Percentiles rank a stretch among this genome's conserved stretches.
phyloP scores from a whole-genome alignment of 1,284 basidiomycete genomes.

The Cronartium quercuum region DNA sequence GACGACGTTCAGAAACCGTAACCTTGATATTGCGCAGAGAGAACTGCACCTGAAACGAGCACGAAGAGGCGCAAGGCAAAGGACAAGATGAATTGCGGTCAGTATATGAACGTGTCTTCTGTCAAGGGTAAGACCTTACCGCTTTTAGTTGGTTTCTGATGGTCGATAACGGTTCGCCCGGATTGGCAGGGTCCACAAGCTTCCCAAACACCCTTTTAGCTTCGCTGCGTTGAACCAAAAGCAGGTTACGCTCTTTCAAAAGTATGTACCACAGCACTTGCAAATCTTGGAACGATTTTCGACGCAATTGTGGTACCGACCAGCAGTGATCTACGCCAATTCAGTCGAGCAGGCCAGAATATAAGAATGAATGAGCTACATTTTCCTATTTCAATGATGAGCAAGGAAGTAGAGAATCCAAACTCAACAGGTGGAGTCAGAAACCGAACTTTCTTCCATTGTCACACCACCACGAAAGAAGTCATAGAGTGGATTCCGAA shows the following conservation, averaged over 20 bases:
- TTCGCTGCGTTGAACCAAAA: conserved; percentile 79
- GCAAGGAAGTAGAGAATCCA: neutral
- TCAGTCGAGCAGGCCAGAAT: too few relatives aligned
- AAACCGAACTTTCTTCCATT: conserved; percentile 26
- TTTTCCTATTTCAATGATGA: neutral
- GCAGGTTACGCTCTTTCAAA: conserved; percentile 74
- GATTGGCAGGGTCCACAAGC: conserved; percentile 33
- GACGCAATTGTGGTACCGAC: conserved; percentile 72
- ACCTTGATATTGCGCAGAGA: conserved; percentile 38
- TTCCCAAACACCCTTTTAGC: conserved; percentile 55
- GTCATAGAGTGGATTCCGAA: conserved; percentile 31
- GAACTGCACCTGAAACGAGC: conserved; percentile 15
- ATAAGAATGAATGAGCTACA: too few relatives aligned
- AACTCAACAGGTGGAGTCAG: conserved; percentile 30
- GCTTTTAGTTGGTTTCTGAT: conserved; percentile 29
- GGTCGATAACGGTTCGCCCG: conserved; percentile 36
- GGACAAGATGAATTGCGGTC: neutral
- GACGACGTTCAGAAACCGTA: conserved; percentile 33
- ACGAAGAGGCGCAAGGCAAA: neutral
- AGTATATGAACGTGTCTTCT: neutral
- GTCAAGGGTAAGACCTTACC: neutral
- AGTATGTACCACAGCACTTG: conserved; percentile 89
- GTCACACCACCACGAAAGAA: conserved; percentile 26
- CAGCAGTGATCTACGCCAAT: conserved; percentile 54
- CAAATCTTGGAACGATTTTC: conserved; percentile 83